Conservation (phyloP, 768 basidiomycete genomes). For the Leccinum uliginosum region DNA sequence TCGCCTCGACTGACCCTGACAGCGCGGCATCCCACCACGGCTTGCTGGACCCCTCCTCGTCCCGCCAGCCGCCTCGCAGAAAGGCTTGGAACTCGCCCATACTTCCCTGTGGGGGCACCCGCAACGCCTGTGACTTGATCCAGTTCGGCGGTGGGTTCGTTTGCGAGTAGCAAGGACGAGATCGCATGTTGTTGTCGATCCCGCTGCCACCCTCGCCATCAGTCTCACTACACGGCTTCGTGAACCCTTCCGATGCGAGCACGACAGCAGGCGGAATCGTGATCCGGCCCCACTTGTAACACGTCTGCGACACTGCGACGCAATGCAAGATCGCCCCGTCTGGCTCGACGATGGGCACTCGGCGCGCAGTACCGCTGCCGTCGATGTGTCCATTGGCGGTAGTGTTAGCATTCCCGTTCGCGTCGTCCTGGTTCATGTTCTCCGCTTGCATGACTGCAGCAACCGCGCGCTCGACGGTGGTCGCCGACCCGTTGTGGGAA, state of each 20-base stretch:
- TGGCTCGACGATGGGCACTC: slow-evolving; percentile 18
- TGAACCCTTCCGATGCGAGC: slow-evolving; percentile 57
- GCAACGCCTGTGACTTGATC: slow-evolving; percentile 22
- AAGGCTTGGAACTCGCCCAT: slow-evolving; percentile 34
- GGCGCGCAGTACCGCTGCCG: not conserved
- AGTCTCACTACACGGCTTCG: slow-evolving; percentile 15
- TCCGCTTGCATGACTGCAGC: slow-evolving; percentile 7
- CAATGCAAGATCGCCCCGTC: slow-evolving; percentile 63
- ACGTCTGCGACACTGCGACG: slow-evolving; percentile 56
- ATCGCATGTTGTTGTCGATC: not conserved
- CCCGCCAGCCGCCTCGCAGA: slow-evolving; percentile 57
- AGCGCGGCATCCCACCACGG: slow-evolving; percentile 71
- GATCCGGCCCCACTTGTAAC: slow-evolving; percentile 69
- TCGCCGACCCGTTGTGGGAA: slow-evolving; percentile 3
- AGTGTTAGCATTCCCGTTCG: not conserved
- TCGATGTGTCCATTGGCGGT: not conserved
- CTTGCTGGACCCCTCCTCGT: slow-evolving; percentile 37
- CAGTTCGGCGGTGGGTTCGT: slow-evolving; percentile 27
- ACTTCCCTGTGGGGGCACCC: slow-evolving; percentile 20
- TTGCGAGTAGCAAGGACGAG: slow-evolving; percentile 26
- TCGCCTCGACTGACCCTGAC: slow-evolving; percentile 42
- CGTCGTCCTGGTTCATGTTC: not conserved
- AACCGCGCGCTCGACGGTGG: slow-evolving; percentile 13
- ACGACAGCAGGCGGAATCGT: slow-evolving; percentile 67
- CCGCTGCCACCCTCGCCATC: not conserved